Conservation (phyloP, 2,329 filamentous ascomycete genomes). For the Claviceps spartinae region DNA sequence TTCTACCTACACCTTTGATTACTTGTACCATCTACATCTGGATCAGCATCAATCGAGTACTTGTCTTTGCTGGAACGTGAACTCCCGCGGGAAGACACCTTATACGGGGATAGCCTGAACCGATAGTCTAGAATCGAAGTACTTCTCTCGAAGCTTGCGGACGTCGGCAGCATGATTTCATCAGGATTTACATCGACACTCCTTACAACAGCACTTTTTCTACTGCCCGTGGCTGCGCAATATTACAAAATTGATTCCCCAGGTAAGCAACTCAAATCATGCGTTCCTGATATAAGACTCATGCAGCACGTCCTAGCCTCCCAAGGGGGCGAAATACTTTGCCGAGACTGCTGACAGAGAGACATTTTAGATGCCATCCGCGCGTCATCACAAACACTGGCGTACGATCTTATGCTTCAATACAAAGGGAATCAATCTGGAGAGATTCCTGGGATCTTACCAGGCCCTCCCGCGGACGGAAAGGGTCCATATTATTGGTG, state of each 20-base stretch:
- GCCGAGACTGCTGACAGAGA: not conserved
- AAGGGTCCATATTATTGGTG: constrained; percentile 58
- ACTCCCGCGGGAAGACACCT: too few relatives aligned
- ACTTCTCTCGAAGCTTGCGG: not conserved
- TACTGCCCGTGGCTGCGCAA: constrained; percentile 11
- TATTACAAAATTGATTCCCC: constrained; percentile 19
- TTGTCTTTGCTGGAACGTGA: not conserved
- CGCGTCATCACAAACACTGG: constrained; percentile 30
- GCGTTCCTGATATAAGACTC: not conserved
- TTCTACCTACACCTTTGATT: not conserved
- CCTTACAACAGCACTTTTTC: not conserved
- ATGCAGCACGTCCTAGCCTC: not conserved
- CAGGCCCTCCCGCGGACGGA: constrained; percentile 34
- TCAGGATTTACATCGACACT: constrained; percentile 1
- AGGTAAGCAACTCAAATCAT: constrained; percentile 11
- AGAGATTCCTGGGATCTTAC: constrained; percentile 41
- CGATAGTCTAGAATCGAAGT: not conserved
- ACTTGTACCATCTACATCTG: not conserved
- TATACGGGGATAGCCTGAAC: not conserved
- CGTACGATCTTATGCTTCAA: constrained; percentile 35
- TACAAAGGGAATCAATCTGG: constrained; percentile 39
- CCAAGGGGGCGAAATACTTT: not conserved
- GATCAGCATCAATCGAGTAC: not conserved
- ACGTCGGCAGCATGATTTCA: constrained; percentile 1
- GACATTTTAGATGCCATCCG: constrained; percentile 31